Percentiles rank a stretch among this genome's conserved stretches.
These are phyloP conservation scores for Neurospora sp. DNA, from an alignment of 495 filamentous ascomycete genomes.

Conservation along the genomic window DNA sequence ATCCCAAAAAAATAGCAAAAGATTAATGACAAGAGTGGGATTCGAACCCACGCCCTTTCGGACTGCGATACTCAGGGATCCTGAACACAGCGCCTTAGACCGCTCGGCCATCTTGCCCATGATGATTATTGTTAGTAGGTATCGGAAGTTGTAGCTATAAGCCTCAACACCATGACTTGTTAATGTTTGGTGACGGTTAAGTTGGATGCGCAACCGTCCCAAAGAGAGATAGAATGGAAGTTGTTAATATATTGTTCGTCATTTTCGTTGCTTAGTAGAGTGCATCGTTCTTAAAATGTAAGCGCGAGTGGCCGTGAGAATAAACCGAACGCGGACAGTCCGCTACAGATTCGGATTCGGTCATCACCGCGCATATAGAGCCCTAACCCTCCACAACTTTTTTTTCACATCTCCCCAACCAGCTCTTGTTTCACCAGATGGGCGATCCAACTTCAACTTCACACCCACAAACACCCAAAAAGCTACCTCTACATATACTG, in stretches of 20 bases:
- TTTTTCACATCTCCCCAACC: not conserved
- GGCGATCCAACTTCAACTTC: not conserved
- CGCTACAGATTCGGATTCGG: no score
- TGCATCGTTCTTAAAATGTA: no score
- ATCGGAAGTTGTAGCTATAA: not conserved
- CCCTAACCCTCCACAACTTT: not conserved
- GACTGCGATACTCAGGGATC: constrained; percentile 4
- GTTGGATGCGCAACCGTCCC: not conserved
- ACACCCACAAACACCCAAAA: not conserved
- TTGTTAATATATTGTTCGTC: no score
- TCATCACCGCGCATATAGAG: not conserved
- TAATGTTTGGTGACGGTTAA: not conserved
- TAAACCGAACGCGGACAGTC: no score
- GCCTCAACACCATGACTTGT: not conserved
- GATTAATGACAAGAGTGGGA: constrained; percentile 21
- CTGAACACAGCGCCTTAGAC: not conserved
- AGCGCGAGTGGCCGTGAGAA: no score
- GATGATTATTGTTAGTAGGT: not conserved
- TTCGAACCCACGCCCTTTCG: constrained; percentile 30
- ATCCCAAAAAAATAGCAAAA: not conserved
- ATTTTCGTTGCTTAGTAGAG: no score
- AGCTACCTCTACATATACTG: not conserved
- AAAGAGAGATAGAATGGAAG: no score
- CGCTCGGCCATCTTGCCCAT: not conserved
- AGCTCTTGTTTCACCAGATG: not conserved